Conservation (phyloP, 768 basidiomycete species). For the Lactifluus echinatus region DNA sequence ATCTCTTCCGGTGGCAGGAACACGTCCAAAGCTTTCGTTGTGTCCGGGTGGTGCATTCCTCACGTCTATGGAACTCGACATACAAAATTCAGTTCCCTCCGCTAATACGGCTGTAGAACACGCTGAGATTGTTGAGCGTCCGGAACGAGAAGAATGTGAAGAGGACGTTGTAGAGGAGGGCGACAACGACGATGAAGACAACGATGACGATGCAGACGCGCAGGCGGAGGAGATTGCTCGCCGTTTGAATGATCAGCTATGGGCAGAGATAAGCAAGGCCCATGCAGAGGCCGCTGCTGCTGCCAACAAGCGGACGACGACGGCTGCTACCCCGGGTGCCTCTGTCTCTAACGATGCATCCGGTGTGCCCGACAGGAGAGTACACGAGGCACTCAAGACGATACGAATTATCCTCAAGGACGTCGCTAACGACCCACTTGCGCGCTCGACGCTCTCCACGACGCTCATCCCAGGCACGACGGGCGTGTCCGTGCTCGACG, state of each 20-base stretch:
- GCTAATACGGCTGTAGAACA: neutral
- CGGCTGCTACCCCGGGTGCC: too few relatives aligned
- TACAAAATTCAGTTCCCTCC: neutral
- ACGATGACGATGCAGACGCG: slow-evolving; percentile 51
- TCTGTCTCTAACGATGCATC: too few relatives aligned
- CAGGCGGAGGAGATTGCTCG: slow-evolving; percentile 70
- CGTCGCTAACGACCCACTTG: slow-evolving; percentile 47
- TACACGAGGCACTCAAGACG: slow-evolving; percentile 53
- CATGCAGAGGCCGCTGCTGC: slow-evolving; percentile 36
- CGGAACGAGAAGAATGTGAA: neutral
- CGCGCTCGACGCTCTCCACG: slow-evolving; percentile 44
- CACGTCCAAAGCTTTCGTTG: neutral
- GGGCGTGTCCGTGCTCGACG: slow-evolving; percentile 46
- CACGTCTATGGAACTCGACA: neutral
- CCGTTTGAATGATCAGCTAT: slow-evolving; percentile 64
- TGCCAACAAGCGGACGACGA: slow-evolving; percentile 12
- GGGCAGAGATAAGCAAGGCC: slow-evolving; percentile 66
- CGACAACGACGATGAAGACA: slow-evolving; percentile 38
- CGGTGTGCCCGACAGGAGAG: slow-evolving; percentile 32
- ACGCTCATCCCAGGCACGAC: slow-evolving; percentile 40
- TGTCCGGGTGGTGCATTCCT: neutral
- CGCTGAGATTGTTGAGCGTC: neutral
- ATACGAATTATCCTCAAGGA: slow-evolving; percentile 55
- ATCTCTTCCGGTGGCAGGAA: neutral
- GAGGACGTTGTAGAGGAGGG: neutral